These are phyloP conservation scores for Gastrodia elata DNA, from an alignment of 106 monocot genomes.

Conservation along the genomic window DNA sequence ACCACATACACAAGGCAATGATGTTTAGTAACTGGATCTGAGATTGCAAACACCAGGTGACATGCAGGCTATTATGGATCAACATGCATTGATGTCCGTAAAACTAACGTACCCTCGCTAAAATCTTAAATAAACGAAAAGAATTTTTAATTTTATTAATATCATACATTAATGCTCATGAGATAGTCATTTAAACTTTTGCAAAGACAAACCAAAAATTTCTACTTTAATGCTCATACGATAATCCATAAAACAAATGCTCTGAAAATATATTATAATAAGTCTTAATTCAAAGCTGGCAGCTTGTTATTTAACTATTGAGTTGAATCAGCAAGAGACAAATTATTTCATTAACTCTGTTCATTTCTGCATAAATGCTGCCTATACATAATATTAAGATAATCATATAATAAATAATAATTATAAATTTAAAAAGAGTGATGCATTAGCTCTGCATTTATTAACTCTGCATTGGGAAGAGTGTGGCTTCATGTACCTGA, in stretches of 20 bases:
- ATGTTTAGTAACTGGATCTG: no score
- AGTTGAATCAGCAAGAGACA: neutral
- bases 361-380: neutral
- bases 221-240: neutral
- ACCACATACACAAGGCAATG: no score
- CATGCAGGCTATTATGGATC: no score
- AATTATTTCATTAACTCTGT: no score
- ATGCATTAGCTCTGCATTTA: neutral
- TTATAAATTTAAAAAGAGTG: neutral
- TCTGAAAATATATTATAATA: no score
- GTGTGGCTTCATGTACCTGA: neutral
- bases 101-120: no score
- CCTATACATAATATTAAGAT: neutral
- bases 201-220: neutral
- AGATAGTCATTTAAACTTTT: neutral
- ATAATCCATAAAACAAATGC: no score
- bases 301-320: neutral
- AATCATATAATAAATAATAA: neutral
- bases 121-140: conserved; percentile 2
- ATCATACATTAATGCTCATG: no score
- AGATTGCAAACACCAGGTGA: no score
- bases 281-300: neutral
- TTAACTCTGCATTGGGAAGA: no score
- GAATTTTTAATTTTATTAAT: neutral
- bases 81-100: no score